phyloP scores from a whole-genome alignment of 768 basidiomycete genomes.

The Leccinum pellstonianum region DNA sequence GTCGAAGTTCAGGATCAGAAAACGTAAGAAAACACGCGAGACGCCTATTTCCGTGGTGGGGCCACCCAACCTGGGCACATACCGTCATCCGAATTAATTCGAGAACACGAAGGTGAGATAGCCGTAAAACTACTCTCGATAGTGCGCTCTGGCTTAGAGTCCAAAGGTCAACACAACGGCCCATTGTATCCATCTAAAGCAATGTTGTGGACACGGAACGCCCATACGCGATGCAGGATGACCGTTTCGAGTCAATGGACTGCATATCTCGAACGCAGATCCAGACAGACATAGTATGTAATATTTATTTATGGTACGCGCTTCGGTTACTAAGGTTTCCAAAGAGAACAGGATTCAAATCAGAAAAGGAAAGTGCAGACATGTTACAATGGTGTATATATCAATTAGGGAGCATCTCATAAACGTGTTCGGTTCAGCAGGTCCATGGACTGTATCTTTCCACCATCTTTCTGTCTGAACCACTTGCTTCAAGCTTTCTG shows the following conservation, averaged over 20 bases:
- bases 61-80: too few relatives aligned
- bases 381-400: background rate
- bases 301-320: background rate
- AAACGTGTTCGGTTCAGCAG: background rate
- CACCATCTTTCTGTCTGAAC: background rate
- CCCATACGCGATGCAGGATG: background rate
- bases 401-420: background rate
- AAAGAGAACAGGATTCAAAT: background rate
- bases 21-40: background rate
- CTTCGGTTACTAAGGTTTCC: background rate
- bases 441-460: background rate
- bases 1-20: background rate
- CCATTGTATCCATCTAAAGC: background rate
- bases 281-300: background rate
- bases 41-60: too few relatives aligned
- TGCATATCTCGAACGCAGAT: background rate
- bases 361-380: background rate
- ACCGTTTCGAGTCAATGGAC: background rate
- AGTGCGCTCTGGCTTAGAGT: background rate
- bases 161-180: background rate
- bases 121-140: background rate
- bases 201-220: background rate
- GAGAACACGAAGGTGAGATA: background rate
- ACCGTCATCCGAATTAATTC: background rate
- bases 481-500: background rate